Base-by-base conservation (phyloP, 1,139 yeast species). In the Geotrichum klebahnii region DNA sequence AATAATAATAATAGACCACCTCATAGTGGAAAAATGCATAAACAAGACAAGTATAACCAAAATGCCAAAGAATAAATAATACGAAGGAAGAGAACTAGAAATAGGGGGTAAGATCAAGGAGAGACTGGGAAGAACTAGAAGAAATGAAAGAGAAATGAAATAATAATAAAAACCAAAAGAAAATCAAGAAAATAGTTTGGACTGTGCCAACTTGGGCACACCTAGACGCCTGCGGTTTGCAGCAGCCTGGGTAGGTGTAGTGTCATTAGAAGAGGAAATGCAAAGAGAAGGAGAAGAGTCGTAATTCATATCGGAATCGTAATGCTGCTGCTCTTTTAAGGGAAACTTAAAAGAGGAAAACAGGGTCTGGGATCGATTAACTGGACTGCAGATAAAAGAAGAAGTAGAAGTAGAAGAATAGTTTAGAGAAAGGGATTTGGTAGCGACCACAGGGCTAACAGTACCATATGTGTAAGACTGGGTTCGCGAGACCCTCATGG, bases 401-500 rank as follows among this genome's bases (percentile, higher is more conserved):
- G 33, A 26, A 33, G 33, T 17, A 8, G 42, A 33, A 3, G 42
- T 26, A 14, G 26, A 38, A 9, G 22, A 14, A 5, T 26, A 33
- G 12, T 17, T 17, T 14, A 39, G 12, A 14, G 55, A 32, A 16
- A 39, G 28, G 12, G 46, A 36, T 14, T 29, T 28, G 20, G 32
- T 35, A 19, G 46, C 38, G 2, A 36, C 12, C 17, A 32, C 42
- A 4, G 51, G 46, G 14, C 24, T 5, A 6, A 8, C 2, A 5
- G 42, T n/a, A 9, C 33, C 32, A 26, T n/a, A 23, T 8, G 41
- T 32, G 16, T 19, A 20, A 8, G 51, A 47, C 26, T 51, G 53
- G 9, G 53, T 37, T 26, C 51, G 35, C 3, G 49, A 35, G 32
- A 48, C 33, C 31, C 42, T 40, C 55, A 52, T 48, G 19, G 38